Conservation (phyloP, 345 rosid species). For the Populus tremula region DNA sequence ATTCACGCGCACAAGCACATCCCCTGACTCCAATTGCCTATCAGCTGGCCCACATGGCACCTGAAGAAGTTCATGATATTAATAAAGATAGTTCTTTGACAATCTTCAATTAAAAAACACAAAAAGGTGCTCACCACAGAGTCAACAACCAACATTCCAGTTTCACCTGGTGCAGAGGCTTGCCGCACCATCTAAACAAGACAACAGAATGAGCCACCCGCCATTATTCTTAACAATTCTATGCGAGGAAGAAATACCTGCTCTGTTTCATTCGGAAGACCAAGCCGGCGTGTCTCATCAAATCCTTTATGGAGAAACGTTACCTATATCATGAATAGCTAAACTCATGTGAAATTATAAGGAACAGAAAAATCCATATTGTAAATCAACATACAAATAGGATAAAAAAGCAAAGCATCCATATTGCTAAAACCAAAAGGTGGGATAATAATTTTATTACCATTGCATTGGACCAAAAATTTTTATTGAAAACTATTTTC, state of each 20-base stretch:
- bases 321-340: constrained; percentile 39
- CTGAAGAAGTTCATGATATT: constrained; percentile 33
- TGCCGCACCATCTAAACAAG: constrained; percentile 64
- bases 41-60: constrained; percentile 95
- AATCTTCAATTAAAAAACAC: neutral
- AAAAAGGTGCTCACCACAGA: constrained; percentile 58
- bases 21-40: constrained; percentile 82
- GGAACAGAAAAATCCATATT: too few relatives aligned
- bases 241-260: constrained; percentile 46
- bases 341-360: too few relatives aligned
- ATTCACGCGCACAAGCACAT: constrained; percentile 85
- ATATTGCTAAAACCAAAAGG: too few relatives aligned
- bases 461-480: too few relatives aligned
- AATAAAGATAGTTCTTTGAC: constrained; percentile 12
- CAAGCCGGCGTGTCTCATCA: constrained; percentile 94
- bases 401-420: too few relatives aligned
- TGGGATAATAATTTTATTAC: too few relatives aligned
- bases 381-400: too few relatives aligned
- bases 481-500: too few relatives aligned
- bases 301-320: constrained; percentile 94
- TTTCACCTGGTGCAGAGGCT: constrained; percentile 76
- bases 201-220: constrained; percentile 21
- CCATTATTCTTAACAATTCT: neutral
- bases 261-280: constrained; percentile 80
- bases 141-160: constrained; percentile 96